Conservation (phyloP, 2,329 filamentous ascomycete species). For the Xylariomycetidae sp. region DNA sequence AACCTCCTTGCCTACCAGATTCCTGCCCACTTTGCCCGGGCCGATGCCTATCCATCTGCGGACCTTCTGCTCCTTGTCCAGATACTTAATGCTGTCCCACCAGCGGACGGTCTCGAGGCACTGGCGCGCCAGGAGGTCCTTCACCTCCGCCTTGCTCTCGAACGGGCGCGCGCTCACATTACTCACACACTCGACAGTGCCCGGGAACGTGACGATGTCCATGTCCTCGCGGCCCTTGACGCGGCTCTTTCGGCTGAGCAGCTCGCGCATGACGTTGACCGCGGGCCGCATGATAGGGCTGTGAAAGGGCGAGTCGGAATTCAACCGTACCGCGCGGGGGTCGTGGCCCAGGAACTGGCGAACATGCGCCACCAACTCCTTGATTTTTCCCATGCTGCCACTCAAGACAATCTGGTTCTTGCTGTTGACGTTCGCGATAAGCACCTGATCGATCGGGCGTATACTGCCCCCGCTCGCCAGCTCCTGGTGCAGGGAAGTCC, state of each 20-base stretch:
- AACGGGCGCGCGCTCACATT: conserved; percentile 84
- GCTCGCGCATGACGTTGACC: conserved; percentile 62
- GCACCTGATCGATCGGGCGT: conserved; percentile 77
- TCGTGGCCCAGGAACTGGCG: conserved; percentile 88
- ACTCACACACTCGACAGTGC: conserved; percentile 69
- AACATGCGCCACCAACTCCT: conserved; percentile 74
- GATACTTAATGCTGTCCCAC: conserved; percentile 89
- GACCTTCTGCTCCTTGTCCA: conserved; percentile 78
- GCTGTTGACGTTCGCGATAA: conserved; percentile 90
- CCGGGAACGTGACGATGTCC: conserved; percentile 71
- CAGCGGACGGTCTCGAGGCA: conserved; percentile 89
- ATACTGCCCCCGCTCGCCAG: conserved; percentile 62
- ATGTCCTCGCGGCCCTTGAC: conserved; percentile 47
- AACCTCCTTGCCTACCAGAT: conserved; percentile 91
- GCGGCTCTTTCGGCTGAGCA: conserved; percentile 56
- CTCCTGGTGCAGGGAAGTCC: no score
- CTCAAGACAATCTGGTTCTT: conserved; percentile 95
- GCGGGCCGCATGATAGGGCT: conserved; percentile 88
- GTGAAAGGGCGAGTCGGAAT: conserved; percentile 86
- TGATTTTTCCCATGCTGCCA: conserved; percentile 78
- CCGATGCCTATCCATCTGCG: conserved; percentile 87
- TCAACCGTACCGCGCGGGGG: conserved; percentile 77
- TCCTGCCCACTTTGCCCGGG: conserved; percentile 87
- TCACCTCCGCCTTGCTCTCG: conserved; percentile 63
- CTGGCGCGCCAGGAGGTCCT: conserved; percentile 71